Evolutionary conservation across 2,329 filamentous ascomycete genomes (phyloP), one percentile per base, ranked within the genome.

Genomic region (Calonectria ilicicola): DNA sequence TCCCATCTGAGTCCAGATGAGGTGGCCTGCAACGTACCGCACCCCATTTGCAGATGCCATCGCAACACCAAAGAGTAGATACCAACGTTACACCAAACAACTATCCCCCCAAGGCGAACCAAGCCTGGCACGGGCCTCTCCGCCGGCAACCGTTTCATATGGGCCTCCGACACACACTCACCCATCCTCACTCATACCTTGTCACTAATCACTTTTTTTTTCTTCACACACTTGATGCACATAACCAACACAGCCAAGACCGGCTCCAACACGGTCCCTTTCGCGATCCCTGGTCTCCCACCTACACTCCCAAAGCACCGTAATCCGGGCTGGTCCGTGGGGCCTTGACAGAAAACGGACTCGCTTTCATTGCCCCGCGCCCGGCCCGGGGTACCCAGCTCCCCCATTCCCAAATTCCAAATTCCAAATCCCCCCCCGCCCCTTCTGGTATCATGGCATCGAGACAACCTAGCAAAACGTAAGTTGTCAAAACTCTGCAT

Each of bases 81-180:
- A 71, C 69, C 46, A 46, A 71, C 53, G 69, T 71, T 71, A 53
- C 63, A 70, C 65, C 64, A 63, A 73, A 35, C 51, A 62, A 62
- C 32, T 65, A 63, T 70, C 62, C 70, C 70, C 47, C 44, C 35
- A 38, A 38, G 19, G 42, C 35, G 17, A 51, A 27, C 40, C 38
- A 69, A 53, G 64, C 67, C 47, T 71, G 49, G 73, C 71, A 74
- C 67, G 72, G 70, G 64, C 73, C 65, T 62, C 68, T 51, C 46
- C 53, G 69, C 46, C 69, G 62, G 49, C 69, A 71, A 53, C 64
- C 62, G 68, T 70, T 72, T 67, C 72, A 70, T 46, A 70, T 66
- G 42, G 60, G 15, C 67, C 44, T 38, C 49, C 23, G n/a, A 23
- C 44, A 23, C n/a, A 47, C 21, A 47, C 44, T 47, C n/a, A 5